phyloP scores from a whole-genome alignment of 768 basidiomycete species.

The Pleurotus tuber-regium region DNA sequence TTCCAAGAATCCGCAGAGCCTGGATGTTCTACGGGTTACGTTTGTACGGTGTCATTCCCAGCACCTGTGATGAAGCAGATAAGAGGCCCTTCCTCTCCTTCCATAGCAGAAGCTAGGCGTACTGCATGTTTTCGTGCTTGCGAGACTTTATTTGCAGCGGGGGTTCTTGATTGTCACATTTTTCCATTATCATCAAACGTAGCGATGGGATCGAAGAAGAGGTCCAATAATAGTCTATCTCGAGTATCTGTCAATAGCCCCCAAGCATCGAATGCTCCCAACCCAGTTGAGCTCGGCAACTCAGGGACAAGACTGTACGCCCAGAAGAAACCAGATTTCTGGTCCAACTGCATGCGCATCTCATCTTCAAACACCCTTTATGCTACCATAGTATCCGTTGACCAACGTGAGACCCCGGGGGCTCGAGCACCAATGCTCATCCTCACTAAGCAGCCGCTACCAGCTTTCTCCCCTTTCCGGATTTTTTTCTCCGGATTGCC shows the following conservation, averaged over 20 bases:
- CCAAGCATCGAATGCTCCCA: neutral
- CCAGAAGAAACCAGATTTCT: constrained; percentile 64
- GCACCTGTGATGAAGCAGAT: constrained; percentile 38
- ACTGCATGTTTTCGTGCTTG: constrained; percentile 60
- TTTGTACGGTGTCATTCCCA: constrained; percentile 49
- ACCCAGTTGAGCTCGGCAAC: constrained; percentile 20
- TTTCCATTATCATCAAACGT: constrained; percentile 35
- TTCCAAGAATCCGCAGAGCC: constrained; percentile 34
- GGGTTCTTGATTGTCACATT: constrained; percentile 49
- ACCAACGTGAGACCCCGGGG: constrained; percentile 27
- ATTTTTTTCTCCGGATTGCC: constrained; percentile 57
- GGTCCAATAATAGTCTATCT: no score
- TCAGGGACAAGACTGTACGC: constrained; percentile 53
- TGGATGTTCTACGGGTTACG: constrained; percentile 26
- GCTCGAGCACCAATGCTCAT: constrained; percentile 60
- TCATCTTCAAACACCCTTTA: constrained; percentile 38
- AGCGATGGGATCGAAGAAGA: neutral
- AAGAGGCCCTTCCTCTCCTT: constrained; percentile 43
- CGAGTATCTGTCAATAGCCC: neutral
- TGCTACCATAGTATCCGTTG: constrained; percentile 50
- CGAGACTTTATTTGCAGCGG: constrained; percentile 42
- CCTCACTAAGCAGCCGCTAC: constrained; percentile 66
- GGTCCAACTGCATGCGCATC: constrained; percentile 42
- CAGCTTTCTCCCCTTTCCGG: constrained; percentile 50
- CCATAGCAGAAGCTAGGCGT: constrained; percentile 53